Conservation (phyloP, 306 rosid genomes). For the Lotus japonicus region DNA sequence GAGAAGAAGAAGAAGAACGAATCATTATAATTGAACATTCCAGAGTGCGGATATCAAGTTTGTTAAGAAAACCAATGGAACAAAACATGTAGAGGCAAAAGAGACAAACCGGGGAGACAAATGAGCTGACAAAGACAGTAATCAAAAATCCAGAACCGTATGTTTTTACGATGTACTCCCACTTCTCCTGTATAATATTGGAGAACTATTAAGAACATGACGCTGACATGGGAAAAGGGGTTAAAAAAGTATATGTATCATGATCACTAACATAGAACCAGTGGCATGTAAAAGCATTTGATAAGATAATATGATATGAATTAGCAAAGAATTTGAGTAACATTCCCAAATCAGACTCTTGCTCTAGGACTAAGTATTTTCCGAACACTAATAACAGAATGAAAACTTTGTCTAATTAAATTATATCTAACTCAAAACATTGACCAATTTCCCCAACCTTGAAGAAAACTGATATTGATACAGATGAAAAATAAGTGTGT, state of each 20-base stretch:
- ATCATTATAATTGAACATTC: not conserved
- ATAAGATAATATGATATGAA: too few relatives aligned
- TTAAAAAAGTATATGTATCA: not conserved
- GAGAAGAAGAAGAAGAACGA: not conserved
- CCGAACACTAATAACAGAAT: not conserved
- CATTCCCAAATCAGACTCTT: not conserved
- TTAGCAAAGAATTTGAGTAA: not conserved
- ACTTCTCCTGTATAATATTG: conserved; percentile 48
- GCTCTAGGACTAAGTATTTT: not conserved
- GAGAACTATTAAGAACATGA: not conserved
- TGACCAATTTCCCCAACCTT: conserved; percentile 1
- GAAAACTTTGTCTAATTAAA: not conserved
- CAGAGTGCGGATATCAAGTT: not conserved
- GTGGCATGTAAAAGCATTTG: too few relatives aligned
- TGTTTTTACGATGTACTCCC: conserved; percentile 54
- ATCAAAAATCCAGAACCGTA: conserved; percentile 78
- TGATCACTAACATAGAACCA: too few relatives aligned
- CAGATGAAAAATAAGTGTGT: not conserved
- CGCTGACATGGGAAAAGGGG: not conserved
- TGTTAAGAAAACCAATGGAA: too few relatives aligned
- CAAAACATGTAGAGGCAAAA: not conserved
- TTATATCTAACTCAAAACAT: conserved; percentile 14
- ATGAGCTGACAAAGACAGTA: conserved; percentile 56
- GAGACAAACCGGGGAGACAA: conserved; percentile 74
- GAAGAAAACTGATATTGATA: not conserved